Evolutionary conservation across 1,284 basidiomycete species (phyloP).

Genomic region (Pyrrhoderma noxium): DNA sequence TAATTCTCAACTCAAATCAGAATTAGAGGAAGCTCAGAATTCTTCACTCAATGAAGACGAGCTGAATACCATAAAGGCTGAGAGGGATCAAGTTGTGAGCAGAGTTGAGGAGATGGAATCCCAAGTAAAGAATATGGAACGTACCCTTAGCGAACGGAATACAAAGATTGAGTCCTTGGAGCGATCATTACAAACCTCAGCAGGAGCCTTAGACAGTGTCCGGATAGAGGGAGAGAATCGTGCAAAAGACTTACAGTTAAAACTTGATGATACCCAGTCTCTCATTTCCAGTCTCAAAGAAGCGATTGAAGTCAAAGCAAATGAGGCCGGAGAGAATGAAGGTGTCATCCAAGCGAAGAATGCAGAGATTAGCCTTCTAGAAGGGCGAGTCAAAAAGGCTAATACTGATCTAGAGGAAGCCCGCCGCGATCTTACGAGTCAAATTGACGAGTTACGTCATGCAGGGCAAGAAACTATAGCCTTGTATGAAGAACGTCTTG

Average conservation of each 20-base stretch:
- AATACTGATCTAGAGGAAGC: slow-evolving; percentile 55
- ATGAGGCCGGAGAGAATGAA: slow-evolving; percentile 43
- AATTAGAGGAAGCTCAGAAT: slow-evolving; percentile 21
- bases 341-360: slow-evolving; percentile 46
- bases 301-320: slow-evolving; percentile 45
- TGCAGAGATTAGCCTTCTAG: slow-evolving; percentile 46
- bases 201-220: slow-evolving; percentile 39
- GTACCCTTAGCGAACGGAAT: slow-evolving; percentile 44
- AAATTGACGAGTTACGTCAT: slow-evolving; percentile 74
- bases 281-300: slow-evolving; percentile 44
- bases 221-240: slow-evolving; percentile 40
- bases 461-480: slow-evolving; percentile 90
- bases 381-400: slow-evolving; percentile 41
- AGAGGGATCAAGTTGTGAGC: slow-evolving; percentile 39
- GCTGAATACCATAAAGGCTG: slow-evolving; percentile 33
- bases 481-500: slow-evolving; percentile 84
- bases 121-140: slow-evolving; percentile 39
- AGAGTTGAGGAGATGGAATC: slow-evolving; percentile 42
- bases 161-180: slow-evolving; percentile 45
- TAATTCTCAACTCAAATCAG: slow-evolving; percentile 24
- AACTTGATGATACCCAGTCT: slow-evolving; percentile 40
- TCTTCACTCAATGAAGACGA: slow-evolving; percentile 28
- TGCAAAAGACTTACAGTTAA: slow-evolving; percentile 39
- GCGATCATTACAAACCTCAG: slow-evolving; percentile 36
- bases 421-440: slow-evolving; percentile 53